Evolutionary conservation across 805 yeast genomes (phyloP), one percentile per base, ranked within the genome.

Genomic region (Spathaspora sp.): DNA sequence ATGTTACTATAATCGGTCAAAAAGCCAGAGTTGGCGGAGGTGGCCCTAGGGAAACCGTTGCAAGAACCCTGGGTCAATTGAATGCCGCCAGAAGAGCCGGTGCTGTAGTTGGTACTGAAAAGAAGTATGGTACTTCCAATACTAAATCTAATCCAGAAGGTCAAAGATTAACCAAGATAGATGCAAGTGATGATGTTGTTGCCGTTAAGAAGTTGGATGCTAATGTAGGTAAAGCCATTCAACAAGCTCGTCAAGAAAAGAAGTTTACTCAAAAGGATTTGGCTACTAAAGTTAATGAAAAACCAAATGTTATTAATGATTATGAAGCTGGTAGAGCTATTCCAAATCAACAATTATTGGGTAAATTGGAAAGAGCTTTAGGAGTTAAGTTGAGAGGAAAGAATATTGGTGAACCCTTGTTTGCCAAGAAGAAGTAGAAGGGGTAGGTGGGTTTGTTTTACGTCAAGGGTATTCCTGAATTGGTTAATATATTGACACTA

Each of bases 351-450:
- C 98, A 92, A 73, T 72, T 94, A 49, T 80, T 94, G 63, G 92
- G 87, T 50, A 94, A 94, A 77, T 74, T 94, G 69, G 98, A 94
- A 77, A 83, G 97, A 72, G 96, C 87, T 42, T 78, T 94, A 62
- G 98, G 98, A 59, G 87, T 94, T 57, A 94, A 91, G 76, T 82
- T 94, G 67, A 84, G 98, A 76, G 99, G 99, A 67, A 92, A 93
- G 77, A 87, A 86, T 71, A 87, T 94, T 63, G 99, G 99, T 56
- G 83, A 85, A 63, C 97, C 98, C 32, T 78, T 94, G 59, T 80
- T 80, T 60, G 78, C 73, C 51, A 80, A 79, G 75, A 81, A 81
- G 76, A 69, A 68, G 55, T 72, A 63, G 60, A n/a, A 2, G n/a
- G n/a, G n/a, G n/a, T n/a, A n/a, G n/a, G n/a, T n/a, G n/a, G n/a